phyloP scores from a whole-genome alignment of 148 eudicot species.

The Spergularia bocconei region DNA sequence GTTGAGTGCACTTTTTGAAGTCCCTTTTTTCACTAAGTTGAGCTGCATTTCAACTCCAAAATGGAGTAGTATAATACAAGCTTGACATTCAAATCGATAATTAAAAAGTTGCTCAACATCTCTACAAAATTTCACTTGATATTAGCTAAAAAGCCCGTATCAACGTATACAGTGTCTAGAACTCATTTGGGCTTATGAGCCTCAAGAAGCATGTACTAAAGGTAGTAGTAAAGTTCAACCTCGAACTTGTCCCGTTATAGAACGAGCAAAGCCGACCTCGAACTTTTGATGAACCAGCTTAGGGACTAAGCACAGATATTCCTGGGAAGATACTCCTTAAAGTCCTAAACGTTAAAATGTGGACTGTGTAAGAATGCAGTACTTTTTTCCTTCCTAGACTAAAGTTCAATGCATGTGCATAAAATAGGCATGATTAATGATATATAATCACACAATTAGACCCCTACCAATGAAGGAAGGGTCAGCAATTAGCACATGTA shows the following conservation, averaged over 20 bases:
- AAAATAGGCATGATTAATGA: too few species aligned
- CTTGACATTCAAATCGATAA: too few species aligned
- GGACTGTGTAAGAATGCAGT: neutral
- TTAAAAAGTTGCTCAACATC: too few species aligned
- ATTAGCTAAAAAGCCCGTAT: too few species aligned
- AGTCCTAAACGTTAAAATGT: neutral
- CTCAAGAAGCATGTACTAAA: neutral
- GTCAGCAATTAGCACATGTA: constrained; percentile 3
- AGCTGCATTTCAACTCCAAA: too few species aligned
- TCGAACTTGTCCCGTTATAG: neutral
- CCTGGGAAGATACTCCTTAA: neutral
- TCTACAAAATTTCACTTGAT: too few species aligned
- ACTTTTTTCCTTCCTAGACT: neutral
- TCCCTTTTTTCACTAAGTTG: too few species aligned
- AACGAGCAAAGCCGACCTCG: neutral
- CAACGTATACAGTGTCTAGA: too few species aligned
- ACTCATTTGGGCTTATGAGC: too few species aligned
- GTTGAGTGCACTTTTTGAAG: too few species aligned
- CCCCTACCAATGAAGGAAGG: neutral
- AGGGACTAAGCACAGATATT: neutral
- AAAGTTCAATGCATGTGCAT: neutral
- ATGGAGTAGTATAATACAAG: too few species aligned
- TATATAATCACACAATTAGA: too few species aligned
- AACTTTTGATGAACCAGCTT: neutral
- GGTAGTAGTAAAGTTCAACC: neutral